Conservation (phyloP, 441 rosid genomes). For the Isatis lusitanica region DNA sequence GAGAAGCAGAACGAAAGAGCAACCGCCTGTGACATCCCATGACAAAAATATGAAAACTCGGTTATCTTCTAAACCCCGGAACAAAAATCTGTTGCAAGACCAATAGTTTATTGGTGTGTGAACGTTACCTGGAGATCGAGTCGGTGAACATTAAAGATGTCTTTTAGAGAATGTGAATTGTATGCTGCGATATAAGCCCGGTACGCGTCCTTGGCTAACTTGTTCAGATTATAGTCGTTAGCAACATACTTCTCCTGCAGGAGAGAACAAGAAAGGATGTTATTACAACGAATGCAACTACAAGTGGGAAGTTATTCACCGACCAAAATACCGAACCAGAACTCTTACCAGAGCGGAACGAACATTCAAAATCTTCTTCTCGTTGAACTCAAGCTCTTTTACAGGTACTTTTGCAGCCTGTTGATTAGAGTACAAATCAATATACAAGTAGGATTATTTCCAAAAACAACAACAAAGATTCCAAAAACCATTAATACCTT, state of each 20-base stretch:
- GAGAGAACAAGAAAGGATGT: constrained; percentile 11
- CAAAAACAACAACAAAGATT: neutral
- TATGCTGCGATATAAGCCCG: constrained; percentile 88
- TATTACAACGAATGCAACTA: neutral
- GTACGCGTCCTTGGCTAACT: constrained; percentile 92
- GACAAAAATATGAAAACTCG: neutral
- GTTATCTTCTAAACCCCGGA: neutral
- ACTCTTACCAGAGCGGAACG: constrained; percentile 76
- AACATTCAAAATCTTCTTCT: constrained; percentile 81
- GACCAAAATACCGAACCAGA: constrained; percentile 1
- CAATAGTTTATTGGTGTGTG: neutral
- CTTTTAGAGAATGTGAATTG: constrained; percentile 94
- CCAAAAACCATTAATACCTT: constrained; percentile 47
- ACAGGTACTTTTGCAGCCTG: constrained; percentile 97
- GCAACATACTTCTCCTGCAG: constrained; percentile 83
- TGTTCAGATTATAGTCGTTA: constrained; percentile 71
- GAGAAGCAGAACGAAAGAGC: constrained; percentile 95
- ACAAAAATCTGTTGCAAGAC: neutral
- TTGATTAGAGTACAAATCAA: neutral
- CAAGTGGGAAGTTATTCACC: neutral
- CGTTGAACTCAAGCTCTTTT: constrained; percentile 82
- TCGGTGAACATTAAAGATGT: constrained; percentile 73
- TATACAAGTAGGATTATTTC: neutral
- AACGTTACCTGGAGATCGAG: constrained; percentile 80
- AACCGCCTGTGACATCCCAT: constrained; percentile 60